A percentile compares a stretch with the other conserved stretches of the same genome.
Evolutionary conservation across 163 green algal genomes (phyloP).

Genomic region (Chlamydomonas reinhardtii): DNA sequence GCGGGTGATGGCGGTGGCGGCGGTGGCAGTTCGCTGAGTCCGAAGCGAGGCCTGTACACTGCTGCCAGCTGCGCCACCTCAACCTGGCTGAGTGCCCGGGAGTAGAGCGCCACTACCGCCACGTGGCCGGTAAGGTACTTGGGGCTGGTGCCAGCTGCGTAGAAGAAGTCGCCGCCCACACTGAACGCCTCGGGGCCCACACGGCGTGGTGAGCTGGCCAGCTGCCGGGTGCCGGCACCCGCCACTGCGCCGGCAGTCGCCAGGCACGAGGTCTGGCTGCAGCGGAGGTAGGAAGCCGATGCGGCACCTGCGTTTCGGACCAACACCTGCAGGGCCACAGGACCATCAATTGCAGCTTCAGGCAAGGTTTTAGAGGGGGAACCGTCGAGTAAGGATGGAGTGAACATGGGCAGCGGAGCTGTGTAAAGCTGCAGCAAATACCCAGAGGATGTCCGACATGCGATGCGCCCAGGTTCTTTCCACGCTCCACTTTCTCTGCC

Average conservation of each 20-base stretch:
- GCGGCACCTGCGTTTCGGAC: neutral
- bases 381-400: too few relatives aligned
- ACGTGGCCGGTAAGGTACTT: neutral
- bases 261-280: conserved; percentile 13
- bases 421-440: too few relatives aligned
- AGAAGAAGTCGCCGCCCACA: conserved; percentile 6
- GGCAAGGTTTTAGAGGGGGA: too few relatives aligned
- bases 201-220: neutral
- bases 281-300: conserved; percentile 7
- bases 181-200: neutral
- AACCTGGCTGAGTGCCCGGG: neutral
- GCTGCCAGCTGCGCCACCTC: conserved; percentile 3
- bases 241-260: too few relatives aligned
- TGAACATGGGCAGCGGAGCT: too few relatives aligned
- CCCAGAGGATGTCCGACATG: too few relatives aligned
- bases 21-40: neutral
- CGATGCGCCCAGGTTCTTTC: too few relatives aligned
- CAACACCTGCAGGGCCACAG: conserved; percentile 5
- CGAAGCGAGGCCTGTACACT: conserved; percentile 7
- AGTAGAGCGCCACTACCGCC: conserved; percentile 3
- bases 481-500: too few relatives aligned
- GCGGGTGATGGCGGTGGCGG: too few relatives aligned
- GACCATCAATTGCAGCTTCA: too few relatives aligned
- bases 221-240: neutral
- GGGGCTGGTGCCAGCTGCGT: neutral